A percentile compares a stretch with the other conserved stretches of the same genome.
Evolutionary conservation across 371 early-diverging fungal genomes (phyloP).

Genomic region (Lichtheimia ramosa): DNA sequence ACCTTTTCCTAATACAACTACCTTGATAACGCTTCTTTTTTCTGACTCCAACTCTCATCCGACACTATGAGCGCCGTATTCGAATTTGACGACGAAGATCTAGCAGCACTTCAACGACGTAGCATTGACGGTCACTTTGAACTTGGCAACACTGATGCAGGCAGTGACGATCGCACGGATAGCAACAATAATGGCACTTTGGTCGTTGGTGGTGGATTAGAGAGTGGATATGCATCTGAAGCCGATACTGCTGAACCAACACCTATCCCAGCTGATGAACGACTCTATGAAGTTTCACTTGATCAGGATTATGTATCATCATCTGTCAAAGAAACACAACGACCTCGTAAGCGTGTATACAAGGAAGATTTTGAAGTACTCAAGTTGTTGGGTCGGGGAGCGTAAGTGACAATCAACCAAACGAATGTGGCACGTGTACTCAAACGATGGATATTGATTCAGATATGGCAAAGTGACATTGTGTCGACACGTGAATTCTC

Average conservation of each 20-base stretch:
- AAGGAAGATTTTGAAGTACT: constrained; percentile 91
- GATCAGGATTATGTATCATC: constrained; percentile 38
- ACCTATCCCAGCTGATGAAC: constrained; percentile 27
- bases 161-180: neutral
- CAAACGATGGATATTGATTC: neutral
- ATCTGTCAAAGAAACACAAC: constrained; percentile 26
- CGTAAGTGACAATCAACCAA: constrained; percentile 40
- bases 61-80: constrained; percentile 46
- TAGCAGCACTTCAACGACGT: neutral
- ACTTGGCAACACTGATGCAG: neutral
- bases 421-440: neutral
- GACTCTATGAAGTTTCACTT: constrained; percentile 39
- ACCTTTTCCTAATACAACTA: neutral
- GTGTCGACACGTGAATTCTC: constrained; percentile 32
- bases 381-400: constrained; percentile 95
- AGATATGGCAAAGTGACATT: constrained; percentile 49
- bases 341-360: constrained; percentile 49
- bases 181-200: neutral
- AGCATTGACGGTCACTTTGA: neutral
- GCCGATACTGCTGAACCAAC: constrained; percentile 35
- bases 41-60: neutral
- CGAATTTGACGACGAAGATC: constrained; percentile 44
- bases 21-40: neutral
- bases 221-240: constrained; percentile 44
- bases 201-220: constrained; percentile 10